Evolutionary conservation across 2,329 filamentous ascomycete genomes (phyloP).

Genomic region (Xylariaceae sp.): DNA sequence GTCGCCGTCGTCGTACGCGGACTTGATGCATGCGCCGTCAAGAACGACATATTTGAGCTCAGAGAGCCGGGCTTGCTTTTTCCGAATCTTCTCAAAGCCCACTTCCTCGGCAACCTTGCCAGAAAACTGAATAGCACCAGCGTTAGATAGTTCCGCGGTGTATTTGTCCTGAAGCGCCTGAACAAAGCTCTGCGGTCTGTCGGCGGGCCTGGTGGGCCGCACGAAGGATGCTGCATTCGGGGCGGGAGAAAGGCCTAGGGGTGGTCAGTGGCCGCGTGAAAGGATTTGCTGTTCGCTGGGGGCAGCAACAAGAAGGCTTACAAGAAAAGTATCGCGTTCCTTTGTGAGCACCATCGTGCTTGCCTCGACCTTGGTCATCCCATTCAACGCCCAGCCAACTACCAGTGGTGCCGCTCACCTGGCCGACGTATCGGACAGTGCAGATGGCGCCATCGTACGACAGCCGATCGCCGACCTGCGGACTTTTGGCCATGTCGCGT

Average conservation of each 20-base stretch:
- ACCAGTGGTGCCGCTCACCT: constrained; percentile 70
- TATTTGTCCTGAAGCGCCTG: constrained; percentile 83
- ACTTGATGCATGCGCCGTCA: constrained; percentile 64
- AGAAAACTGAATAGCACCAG: constrained; percentile 60
- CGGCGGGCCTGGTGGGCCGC: constrained; percentile 67
- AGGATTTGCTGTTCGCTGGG: background rate
- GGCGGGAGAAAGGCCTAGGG: constrained; percentile 54
- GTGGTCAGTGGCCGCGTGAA: background rate
- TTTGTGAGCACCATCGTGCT: constrained; percentile 82
- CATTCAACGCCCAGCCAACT: constrained; percentile 94
- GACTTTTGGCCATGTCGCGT: constrained; percentile 32
- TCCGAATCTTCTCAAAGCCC: constrained; percentile 88
- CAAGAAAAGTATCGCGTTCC: constrained; percentile 79
- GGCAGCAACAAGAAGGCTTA: constrained; percentile 36
- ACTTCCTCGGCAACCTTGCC: constrained; percentile 88
- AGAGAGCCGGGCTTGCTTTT: constrained; percentile 70
- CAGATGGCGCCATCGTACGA: constrained; percentile 75
- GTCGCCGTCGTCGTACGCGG: constrained; percentile 29
- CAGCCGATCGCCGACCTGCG: constrained; percentile 66
- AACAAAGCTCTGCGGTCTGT: constrained; percentile 68
- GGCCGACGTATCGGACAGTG: constrained; percentile 79
- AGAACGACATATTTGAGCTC: constrained; percentile 79
- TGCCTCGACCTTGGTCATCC: constrained; percentile 82
- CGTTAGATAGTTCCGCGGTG: constrained; percentile 50
- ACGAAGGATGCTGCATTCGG: constrained; percentile 82